Percentiles rank a stretch among this genome's conserved stretches.
phyloP scores from a whole-genome alignment of 2,329 filamentous ascomycete species.

The Fusarium globosum region DNA sequence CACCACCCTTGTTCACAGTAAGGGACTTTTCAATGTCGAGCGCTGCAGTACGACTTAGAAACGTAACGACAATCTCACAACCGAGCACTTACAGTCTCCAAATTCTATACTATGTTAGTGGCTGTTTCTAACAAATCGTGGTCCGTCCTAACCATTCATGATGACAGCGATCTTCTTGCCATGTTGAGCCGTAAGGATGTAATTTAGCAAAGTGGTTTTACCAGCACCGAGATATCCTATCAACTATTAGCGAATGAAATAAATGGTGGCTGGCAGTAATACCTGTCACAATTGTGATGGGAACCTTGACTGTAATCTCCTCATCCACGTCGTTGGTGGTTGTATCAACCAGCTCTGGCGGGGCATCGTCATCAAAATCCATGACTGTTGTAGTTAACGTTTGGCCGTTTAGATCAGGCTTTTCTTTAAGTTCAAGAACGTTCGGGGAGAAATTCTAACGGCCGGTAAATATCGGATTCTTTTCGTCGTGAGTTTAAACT shows the following conservation, averaged over 20 bases:
- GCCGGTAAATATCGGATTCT: background rate
- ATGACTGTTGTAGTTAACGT: slow-evolving; percentile 53
- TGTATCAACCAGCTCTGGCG: slow-evolving; percentile 71
- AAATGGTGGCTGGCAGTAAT: slow-evolving; percentile 20
- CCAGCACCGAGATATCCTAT: slow-evolving; percentile 93
- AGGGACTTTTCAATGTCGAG: slow-evolving; percentile 96
- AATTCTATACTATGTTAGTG: slow-evolving; percentile 69
- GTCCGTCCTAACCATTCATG: slow-evolving; percentile 74
- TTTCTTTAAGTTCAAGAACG: background rate
- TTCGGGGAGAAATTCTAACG: background rate
- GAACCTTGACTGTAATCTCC: slow-evolving; percentile 73
- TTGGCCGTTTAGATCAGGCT: background rate
- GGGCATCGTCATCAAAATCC: slow-evolving; percentile 74
- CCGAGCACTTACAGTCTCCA: slow-evolving; percentile 73
- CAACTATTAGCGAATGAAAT: background rate
- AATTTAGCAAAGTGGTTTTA: slow-evolving; percentile 95
- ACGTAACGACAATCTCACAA: background rate
- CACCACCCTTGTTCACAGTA: slow-evolving; percentile 85
- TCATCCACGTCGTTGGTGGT: slow-evolving; percentile 52
- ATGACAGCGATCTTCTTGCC: slow-evolving; percentile 99
- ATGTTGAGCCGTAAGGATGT: slow-evolving; percentile 93
- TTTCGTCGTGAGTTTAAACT: background rate
- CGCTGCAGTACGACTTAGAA: slow-evolving; percentile 61
- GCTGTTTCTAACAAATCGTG: background rate
- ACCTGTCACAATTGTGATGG: slow-evolving; percentile 88